Base-by-base conservation (phyloP, 2,329 filamentous ascomycete genomes). In the Mariannaea sp. region DNA sequence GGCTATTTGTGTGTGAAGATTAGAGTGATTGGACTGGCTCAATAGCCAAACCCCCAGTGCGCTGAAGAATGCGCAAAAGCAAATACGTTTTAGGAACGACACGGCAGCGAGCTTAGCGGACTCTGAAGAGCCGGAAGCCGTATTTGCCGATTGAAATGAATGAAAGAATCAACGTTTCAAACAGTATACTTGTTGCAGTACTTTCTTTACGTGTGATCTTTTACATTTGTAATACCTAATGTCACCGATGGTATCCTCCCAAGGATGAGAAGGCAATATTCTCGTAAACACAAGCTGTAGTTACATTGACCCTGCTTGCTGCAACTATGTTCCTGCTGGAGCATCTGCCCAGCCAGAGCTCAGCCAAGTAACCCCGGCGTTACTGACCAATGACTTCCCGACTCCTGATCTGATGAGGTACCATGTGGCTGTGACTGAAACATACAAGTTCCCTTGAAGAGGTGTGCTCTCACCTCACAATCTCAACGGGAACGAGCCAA, bases 21-120 rank as follows among this genome's bases (percentile, higher is more conserved):
- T 57, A 57, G 55, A 57, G 46, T 19, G 41, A 56, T 38, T 53
- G 36, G 24, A 47, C 26, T 39, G 55, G 52, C 52, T 53, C 55
- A 32, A 53, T 58, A 55, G 52, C 55, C 55, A 17, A 44, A 42
- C n/a, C 17, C 48, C 36, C 20, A 3, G 24, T 35, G 48, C 48
- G 53, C 44, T 27, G 47, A 42, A 36, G 26, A 20, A 39, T 48
- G 55, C 55, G 55, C 52, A 55, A 22, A 50, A 27, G 19, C 29
- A 33, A 14, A 51, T 55, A 54, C 49, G 55, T 55, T 55, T n/a
- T 39, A 43, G 38, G 36, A 55, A 41, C 32, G 33, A 45, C n/a
- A n/a, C n/a, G 41, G 40, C n/a, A 35, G 43, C n/a, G n/a, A n/a
- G n/a, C n/a, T 33, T 24, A n/a, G 19, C 24, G 24, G 16, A 17